Percentiles rank a stretch among this genome's conserved stretches.
Conservation (phyloP, 306 rosid genomes). For the Geum urbanum region DNA sequence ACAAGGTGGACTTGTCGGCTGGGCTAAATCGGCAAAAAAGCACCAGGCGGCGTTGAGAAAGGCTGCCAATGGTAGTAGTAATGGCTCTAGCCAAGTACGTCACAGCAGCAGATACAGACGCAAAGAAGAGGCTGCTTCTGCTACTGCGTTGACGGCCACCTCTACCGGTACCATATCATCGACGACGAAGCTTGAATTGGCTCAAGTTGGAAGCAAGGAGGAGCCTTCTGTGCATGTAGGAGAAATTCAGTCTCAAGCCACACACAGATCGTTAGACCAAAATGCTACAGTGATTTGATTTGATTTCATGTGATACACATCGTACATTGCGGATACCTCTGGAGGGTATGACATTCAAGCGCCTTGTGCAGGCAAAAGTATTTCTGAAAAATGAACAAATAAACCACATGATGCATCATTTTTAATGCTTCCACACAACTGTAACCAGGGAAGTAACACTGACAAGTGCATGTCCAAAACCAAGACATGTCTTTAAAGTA, state of each 20-base stretch:
- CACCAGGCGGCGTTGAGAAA: slow-evolving; percentile 16
- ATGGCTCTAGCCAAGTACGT: slow-evolving; percentile 15
- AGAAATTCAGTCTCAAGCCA: background rate
- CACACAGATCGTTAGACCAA: background rate
- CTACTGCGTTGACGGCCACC: background rate
- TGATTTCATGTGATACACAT: background rate
- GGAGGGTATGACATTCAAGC: no score
- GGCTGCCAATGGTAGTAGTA: slow-evolving; percentile 1
- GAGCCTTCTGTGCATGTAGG: background rate
- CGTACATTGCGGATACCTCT: background rate
- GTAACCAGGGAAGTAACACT: slow-evolving; percentile 6
- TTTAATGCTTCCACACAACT: background rate
- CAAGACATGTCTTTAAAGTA: background rate
- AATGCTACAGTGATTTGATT: background rate
- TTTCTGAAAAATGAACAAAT: background rate
- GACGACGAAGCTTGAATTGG: background rate
- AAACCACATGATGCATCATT: background rate
- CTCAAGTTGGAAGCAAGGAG: background rate
- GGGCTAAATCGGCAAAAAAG: slow-evolving; percentile 28
- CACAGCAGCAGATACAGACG: slow-evolving; percentile 5
- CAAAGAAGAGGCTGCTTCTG: background rate
- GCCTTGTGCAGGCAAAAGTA: no score
- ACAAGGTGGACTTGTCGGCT: slow-evolving; percentile 29
- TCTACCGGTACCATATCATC: background rate
- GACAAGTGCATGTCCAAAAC: background rate